Conservation (phyloP, 2,329 filamentous ascomycete species). For the Colletotrichum karsti region DNA sequence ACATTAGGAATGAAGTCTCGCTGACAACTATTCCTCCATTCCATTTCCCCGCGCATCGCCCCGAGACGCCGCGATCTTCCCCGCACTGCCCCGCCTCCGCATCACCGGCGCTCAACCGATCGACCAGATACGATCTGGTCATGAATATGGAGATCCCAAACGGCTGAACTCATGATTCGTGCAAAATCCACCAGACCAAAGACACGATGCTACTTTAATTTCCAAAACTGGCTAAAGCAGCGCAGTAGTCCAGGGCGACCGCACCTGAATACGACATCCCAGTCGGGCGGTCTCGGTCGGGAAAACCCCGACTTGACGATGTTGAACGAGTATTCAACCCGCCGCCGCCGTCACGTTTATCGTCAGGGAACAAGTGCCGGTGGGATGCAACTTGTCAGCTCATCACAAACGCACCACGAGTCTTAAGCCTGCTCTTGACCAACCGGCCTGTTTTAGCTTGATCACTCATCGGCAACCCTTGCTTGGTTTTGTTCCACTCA, state of each 20-base stretch:
- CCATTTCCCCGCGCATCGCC: not conserved
- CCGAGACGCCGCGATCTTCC: not conserved
- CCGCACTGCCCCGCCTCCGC: slow-evolving; percentile 4
- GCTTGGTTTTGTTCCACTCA: not conserved
- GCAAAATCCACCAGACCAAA: not conserved
- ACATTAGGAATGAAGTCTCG: too few species aligned
- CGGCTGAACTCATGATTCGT: not conserved
- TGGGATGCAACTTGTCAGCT: not conserved
- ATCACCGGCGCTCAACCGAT: not conserved
- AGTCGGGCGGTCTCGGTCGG: not conserved
- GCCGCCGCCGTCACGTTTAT: not conserved
- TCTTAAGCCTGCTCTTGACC: not conserved
- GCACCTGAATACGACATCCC: not conserved
- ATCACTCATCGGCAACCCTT: not conserved
- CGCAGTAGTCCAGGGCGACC: not conserved
- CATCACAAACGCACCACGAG: not conserved
- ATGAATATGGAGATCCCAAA: not conserved
- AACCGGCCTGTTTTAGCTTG: not conserved
- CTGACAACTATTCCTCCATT: not conserved
- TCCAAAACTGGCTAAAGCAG: not conserved
- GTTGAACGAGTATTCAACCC: not conserved
- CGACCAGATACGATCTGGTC: not conserved
- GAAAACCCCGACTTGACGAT: slow-evolving; percentile 21
- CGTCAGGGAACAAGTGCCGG: not conserved
- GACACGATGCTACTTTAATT: not conserved